Conservation (phyloP, 2,329 filamentous ascomycete genomes). For the Xylaria digitata region DNA sequence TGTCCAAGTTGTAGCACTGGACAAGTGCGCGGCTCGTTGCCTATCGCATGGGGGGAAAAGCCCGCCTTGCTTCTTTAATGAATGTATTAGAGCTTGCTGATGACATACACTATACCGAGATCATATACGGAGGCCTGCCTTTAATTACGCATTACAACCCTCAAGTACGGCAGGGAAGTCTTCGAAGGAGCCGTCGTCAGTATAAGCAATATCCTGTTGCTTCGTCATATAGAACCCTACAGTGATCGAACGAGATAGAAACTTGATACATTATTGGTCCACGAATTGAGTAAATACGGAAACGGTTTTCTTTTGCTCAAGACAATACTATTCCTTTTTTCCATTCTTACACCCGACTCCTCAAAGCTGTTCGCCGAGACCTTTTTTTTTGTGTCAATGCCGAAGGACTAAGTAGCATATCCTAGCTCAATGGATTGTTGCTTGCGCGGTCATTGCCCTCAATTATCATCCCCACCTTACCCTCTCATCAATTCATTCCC, state of each 20-base stretch:
- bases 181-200: not conserved
- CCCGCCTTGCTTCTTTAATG: not conserved
- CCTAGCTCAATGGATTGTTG: conserved; percentile 24
- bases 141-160: not conserved
- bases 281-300: conserved; percentile 25
- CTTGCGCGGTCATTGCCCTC: conserved; percentile 22
- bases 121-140: not conserved
- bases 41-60: not conserved
- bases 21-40: not conserved
- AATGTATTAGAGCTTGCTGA: not conserved
- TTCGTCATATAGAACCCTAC: conserved; percentile 1
- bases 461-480: conserved; percentile 23
- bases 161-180: not conserved
- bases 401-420: conserved; percentile 30
- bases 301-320: conserved; percentile 17
- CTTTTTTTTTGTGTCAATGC: conserved; percentile 27
- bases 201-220: conserved; percentile 2
- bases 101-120: not conserved
- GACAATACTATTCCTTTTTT: conserved; percentile 37
- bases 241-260: not conserved
- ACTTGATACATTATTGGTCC: conserved; percentile 24
- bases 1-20: not conserved
- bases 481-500: conserved; percentile 32
- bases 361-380: conserved; percentile 35
- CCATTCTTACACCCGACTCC: conserved; percentile 37